phyloP scores from a whole-genome alignment of 2,329 filamentous ascomycete genomes.

The Trichoderma brevicompactum region DNA sequence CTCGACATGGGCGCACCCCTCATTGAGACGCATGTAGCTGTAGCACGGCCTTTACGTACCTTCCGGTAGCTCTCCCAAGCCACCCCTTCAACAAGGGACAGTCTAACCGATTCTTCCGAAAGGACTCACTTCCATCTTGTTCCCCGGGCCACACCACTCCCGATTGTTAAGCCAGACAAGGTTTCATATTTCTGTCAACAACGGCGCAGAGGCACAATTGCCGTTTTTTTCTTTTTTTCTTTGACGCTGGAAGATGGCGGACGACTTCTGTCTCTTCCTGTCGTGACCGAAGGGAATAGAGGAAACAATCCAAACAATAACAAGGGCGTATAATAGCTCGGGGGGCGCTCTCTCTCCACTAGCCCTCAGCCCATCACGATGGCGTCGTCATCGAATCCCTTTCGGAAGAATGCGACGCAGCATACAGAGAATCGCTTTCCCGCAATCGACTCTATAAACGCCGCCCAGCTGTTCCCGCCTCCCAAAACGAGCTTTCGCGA shows the following conservation, averaged over 20 bases:
- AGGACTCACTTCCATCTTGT: conserved; percentile 18
- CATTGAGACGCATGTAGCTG: conserved; percentile 15
- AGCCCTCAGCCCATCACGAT: conserved; percentile 17
- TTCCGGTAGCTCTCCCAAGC: conserved; percentile 15
- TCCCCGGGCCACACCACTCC: conserved; percentile 9
- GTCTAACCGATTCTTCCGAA: conserved; percentile 30
- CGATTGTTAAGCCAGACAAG: conserved; percentile 22
- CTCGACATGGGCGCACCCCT: conserved; percentile 18
- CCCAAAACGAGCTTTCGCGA: conserved; percentile 25
- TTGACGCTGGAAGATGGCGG: conserved; percentile 25
- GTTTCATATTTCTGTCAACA: conserved; percentile 13
- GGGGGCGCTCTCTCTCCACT: background rate
- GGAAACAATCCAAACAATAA: background rate
- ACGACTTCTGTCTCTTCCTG: conserved; percentile 21
- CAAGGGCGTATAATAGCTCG: background rate
- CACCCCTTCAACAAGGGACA: conserved; percentile 8
- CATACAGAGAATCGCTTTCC: conserved; percentile 23
- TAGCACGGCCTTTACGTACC: conserved; percentile 7
- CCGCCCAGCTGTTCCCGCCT: conserved; percentile 28
- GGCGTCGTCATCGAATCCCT: conserved; percentile 35
- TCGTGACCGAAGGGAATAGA: conserved; percentile 23
- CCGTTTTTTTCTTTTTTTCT: background rate
- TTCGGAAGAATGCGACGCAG: conserved; percentile 33
- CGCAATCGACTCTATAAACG: conserved; percentile 30
- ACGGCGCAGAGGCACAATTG: background rate